Percentiles rank a stretch among this genome's conserved stretches.
Conservation (phyloP, 176 grass and related monocot species). For the Phragmites australis region DNA sequence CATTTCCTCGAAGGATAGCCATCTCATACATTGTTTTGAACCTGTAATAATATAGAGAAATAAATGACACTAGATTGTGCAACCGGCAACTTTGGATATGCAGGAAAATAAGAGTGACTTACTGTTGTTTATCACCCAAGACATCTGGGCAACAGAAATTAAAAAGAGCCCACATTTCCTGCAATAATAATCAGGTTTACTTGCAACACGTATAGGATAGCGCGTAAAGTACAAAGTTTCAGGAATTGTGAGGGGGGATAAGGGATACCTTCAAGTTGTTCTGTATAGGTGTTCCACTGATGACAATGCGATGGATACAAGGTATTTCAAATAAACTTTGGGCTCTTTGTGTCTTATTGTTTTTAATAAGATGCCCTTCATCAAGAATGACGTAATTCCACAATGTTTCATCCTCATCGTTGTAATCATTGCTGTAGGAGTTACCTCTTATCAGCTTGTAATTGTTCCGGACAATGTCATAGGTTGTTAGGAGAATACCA, state of each 20-base stretch:
- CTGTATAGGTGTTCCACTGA: conserved; percentile 87
- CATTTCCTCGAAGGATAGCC: conserved; percentile 79
- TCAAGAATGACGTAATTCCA: conserved; percentile 92
- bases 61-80: conserved; percentile 11
- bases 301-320: conserved; percentile 69
- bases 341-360: conserved; percentile 67
- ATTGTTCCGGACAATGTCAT: conserved; percentile 81
- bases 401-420: conserved; percentile 56
- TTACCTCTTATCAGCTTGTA: conserved; percentile 67
- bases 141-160: conserved; percentile 83
- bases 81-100: conserved; percentile 3
- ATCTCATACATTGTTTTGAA: conserved; percentile 74
- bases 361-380: conserved; percentile 92
- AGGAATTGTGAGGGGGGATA: conserved; percentile 25
- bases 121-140: conserved; percentile 78
- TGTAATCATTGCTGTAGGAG: conserved; percentile 39
- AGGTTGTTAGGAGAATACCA: conserved; percentile 82
- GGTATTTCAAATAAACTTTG: conserved; percentile 84
- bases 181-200: conserved; percentile 29
- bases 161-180: conserved; percentile 96
- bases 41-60: conserved; percentile 51
- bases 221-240: background rate
- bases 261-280: conserved; percentile 78
- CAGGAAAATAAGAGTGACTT: conserved; percentile 45
- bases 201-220: conserved; percentile 1